Evolutionary conservation across 129 eudicot genomes (phyloP), one percentile per base, ranked within the genome.

Genomic region (Escallonia herrerae): DNA sequence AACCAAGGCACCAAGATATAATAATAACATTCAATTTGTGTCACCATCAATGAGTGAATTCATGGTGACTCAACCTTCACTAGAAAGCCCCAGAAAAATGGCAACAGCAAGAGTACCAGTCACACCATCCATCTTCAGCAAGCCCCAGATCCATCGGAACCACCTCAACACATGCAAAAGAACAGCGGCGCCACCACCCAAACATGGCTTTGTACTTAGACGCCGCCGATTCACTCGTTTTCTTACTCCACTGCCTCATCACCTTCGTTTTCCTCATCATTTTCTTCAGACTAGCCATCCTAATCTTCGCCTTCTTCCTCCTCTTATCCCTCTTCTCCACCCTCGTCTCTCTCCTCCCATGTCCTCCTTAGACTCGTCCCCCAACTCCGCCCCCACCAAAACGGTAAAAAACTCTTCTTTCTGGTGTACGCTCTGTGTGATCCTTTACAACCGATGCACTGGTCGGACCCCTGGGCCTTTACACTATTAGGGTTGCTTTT

Each of bases 351-450:
- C 57, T 64, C 10, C 75, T 65, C 53, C 69, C 6, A 90, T 91
- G 90, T 78, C 90, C 73, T 77, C 91, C 43, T 60, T 63, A 67
- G 50, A 74, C 7, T 45, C 77, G 13, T 60, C 79, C 14, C 7
- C 68, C 3, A 76, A 72, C 45, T 37, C 89, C 61, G 15, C 67
- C 37, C 63, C 77, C 68, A 71, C 68, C 41, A 80, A 84, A 80
- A 84, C 90, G 48, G 95, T 87, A 54, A 71, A 70, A 58, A 49
- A 2, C 48, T n/a, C 48, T 50, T 13, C 43, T 22, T 9, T 47
- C 43, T 39, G 41, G 6, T 14, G 22, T 49, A 7, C 6, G 0
- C 12, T 40, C 6, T 38, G n/a, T 33, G 6, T 33, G 4, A 22
- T 50, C 40, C n/a, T 12, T 12, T 7, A 39, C 40, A 39, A 37